phyloP scores from a whole-genome alignment of 31 red algal genomes.

The Endocladia muricata region DNA sequence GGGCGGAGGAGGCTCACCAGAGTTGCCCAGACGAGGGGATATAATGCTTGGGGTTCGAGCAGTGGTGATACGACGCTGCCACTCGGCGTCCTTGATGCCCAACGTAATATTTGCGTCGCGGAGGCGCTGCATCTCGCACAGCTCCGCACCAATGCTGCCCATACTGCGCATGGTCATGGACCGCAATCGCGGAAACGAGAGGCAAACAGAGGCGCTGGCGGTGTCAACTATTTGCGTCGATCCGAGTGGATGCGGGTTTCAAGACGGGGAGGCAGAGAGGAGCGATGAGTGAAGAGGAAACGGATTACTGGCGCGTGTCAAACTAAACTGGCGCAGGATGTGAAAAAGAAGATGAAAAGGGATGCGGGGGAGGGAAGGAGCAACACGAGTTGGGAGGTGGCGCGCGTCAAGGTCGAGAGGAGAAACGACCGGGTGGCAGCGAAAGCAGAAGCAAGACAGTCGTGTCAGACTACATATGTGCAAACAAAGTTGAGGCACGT shows the following conservation, averaged over 20 bases:
- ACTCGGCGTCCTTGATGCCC: constrained; percentile 58
- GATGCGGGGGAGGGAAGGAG: no score
- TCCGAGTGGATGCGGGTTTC: neutral
- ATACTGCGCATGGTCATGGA: constrained; percentile 42
- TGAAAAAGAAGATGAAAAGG: no score
- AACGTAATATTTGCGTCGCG: constrained; percentile 46
- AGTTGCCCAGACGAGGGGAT: neutral
- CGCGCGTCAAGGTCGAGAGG: no score
- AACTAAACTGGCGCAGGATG: no score
- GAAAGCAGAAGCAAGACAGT: no score
- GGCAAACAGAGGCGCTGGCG: neutral
- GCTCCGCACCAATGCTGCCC: constrained; percentile 61
- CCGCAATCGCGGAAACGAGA: neutral
- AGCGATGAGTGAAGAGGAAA: constrained; percentile 1
- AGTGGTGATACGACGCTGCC: constrained; percentile 58
- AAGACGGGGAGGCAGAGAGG: neutral
- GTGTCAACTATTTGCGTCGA: no score
- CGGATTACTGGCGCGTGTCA: neutral
- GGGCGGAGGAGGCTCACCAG: neutral
- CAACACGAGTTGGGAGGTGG: no score
- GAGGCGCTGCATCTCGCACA: constrained; percentile 74
- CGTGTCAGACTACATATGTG: no score
- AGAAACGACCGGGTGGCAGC: no score
- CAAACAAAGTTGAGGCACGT: no score
- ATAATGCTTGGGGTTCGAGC: neutral